These are phyloP conservation scores for Aleurites moluccanus DNA, from an alignment of 441 rosid species.

Conservation along the genomic window DNA sequence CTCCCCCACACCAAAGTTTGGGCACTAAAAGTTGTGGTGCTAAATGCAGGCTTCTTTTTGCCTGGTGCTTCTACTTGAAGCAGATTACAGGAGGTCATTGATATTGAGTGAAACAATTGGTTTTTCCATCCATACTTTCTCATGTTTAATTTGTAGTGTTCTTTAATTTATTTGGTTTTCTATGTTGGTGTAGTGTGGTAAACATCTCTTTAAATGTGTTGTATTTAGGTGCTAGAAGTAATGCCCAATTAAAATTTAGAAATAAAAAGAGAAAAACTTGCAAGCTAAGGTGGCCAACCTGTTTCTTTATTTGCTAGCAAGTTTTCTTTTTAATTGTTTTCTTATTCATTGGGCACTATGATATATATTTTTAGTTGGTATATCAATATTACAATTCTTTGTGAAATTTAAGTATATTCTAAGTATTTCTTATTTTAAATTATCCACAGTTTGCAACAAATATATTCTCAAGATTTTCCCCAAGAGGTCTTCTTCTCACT, in stretches of 20 bases:
- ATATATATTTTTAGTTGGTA: not conserved
- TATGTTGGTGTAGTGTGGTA: not conserved
- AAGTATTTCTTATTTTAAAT: not conserved
- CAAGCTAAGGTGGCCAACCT: not conserved
- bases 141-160: not conserved
- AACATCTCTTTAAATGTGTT: not conserved
- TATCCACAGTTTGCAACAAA: not conserved
- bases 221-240: not conserved
- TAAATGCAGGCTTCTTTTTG: not conserved
- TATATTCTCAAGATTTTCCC: not conserved
- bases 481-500: slow-evolving; percentile 2
- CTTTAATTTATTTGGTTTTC: slow-evolving; percentile 1
- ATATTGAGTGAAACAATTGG: not conserved
- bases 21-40: not conserved
- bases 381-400: no score
- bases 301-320: not conserved
- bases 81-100: not conserved
- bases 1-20: not conserved
- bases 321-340: not conserved
- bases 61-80: not conserved
- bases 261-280: no score
- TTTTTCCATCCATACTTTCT: slow-evolving; percentile 3
- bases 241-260: not conserved
- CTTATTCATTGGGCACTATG: no score
- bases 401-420: not conserved